Base-by-base conservation (phyloP, 139 green algal species). In the Micractinium sp. region DNA sequence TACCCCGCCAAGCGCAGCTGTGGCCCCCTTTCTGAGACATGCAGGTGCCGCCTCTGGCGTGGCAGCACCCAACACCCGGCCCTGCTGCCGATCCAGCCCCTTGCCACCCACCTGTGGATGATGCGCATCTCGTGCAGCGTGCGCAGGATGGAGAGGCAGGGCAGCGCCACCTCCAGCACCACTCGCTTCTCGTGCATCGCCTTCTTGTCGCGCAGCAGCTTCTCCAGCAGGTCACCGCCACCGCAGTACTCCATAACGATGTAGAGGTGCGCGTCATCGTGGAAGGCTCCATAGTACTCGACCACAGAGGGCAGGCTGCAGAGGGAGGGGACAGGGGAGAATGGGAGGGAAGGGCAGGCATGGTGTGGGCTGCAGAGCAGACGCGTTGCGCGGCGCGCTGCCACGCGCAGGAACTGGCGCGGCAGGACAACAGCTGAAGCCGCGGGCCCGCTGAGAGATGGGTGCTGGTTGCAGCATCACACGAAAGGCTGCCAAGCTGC, bases 231-330 rank as follows among this genome's bases (percentile, higher is more conserved):
- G 82, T 97, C 95, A 0, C 85, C 85, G 41, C 87, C 90, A 20
- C 63, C 31, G 87, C 95, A 96, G 71, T 95, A 90, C 92, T 97
- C 95, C 95, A 97, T 97, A 0, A 97, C 91, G 25, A 97, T 95
- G 88, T 93, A 97, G 15, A 95, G 92, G 77, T 93, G 82, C 3
- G 88, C 81, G 16, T 88, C 89, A 85, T 97, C 93, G 39, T 97
- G 90, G 81, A 96, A 97, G 29, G 94, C 92, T 23, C 89, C 93
- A 16, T 92, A 90, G 73, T 93, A 95, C 2, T 90, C 71, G 3
- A 93, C 93, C 15, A 93, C 87, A 78, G 91, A 73, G 4, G 94
- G 95, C n/a, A 95, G 86, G 53, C 93, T 96, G 90, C 87, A 86
- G 25, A 22, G 39, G 5, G 33, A 25, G n/a, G 33, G 27, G 27